Percentiles rank a stretch among this genome's conserved stretches.
Evolutionary conservation across 2,329 filamentous ascomycete species (phyloP).

Genomic region (Aspergillus pseudoglaucus): DNA sequence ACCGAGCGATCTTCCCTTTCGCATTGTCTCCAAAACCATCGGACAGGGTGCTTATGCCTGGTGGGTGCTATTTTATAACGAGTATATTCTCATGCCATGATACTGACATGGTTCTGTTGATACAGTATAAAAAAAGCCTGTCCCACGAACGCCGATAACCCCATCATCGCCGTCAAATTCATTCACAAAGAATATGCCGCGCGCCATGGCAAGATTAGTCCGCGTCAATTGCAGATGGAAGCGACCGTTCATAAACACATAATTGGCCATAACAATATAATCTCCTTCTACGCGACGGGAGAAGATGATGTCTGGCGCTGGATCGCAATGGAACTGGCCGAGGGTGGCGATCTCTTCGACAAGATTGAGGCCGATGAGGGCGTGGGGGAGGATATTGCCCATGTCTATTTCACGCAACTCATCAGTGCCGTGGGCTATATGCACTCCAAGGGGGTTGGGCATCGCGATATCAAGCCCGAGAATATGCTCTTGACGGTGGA

Average conservation of each 20-base stretch:
- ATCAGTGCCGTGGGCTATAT: constrained; percentile 88
- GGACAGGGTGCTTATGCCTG: constrained; percentile 96
- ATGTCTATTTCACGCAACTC: constrained; percentile 92
- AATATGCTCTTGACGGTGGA: constrained; percentile 83
- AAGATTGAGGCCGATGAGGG: constrained; percentile 98
- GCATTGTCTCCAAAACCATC: constrained; percentile 92
- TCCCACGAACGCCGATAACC: constrained; percentile 60
- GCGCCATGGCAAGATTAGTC: constrained; percentile 77
- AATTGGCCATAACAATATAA: constrained; percentile 85
- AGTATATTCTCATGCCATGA: no score
- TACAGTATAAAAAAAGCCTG: constrained; percentile 85
- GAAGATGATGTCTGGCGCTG: constrained; percentile 85
- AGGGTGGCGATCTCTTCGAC: constrained; percentile 94
- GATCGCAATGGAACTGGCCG: constrained; percentile 97
- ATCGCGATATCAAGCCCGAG: constrained; percentile 88
- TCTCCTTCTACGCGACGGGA: constrained; percentile 82
- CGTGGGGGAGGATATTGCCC: constrained; percentile 88
- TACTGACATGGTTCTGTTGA: neutral
- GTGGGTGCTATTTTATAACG: constrained; percentile 42
- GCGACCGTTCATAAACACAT: constrained; percentile 84
- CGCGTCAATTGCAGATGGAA: constrained; percentile 87
- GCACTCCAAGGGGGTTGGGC: constrained; percentile 90
- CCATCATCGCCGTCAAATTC: constrained; percentile 94
- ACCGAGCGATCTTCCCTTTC: constrained; percentile 78
- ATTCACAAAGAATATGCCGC: constrained; percentile 96